Conservation (phyloP, 1,284 basidiomycete species). For the Pseudozyma tsukubaensis region DNA sequence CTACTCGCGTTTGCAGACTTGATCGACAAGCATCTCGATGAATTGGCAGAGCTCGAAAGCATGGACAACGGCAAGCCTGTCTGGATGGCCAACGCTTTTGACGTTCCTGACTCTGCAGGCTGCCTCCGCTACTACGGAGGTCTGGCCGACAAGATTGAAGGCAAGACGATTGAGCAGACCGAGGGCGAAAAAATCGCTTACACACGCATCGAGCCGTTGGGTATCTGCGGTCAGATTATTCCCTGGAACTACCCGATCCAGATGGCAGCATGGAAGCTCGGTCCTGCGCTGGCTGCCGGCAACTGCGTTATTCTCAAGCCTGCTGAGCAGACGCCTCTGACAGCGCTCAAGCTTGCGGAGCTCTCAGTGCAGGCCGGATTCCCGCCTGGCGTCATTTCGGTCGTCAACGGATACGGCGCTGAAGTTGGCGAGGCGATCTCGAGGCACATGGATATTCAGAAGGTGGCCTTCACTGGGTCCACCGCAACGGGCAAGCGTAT, state of each 20-base stretch:
- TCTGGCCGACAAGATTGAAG: constrained; percentile 80
- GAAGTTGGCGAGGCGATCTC: constrained; percentile 78
- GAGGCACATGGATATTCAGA: constrained; percentile 76
- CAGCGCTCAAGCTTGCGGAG: constrained; percentile 77
- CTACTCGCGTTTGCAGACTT: constrained; percentile 77
- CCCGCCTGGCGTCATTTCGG: constrained; percentile 77
- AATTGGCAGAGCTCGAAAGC: constrained; percentile 71
- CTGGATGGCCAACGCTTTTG: constrained; percentile 75
- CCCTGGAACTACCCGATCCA: constrained; percentile 77
- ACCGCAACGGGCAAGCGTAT: constrained; percentile 78
- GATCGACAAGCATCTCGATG: constrained; percentile 78
- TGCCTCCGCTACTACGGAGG: constrained; percentile 75
- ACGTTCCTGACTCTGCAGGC: constrained; percentile 77
- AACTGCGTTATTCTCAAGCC: constrained; percentile 72
- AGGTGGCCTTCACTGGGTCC: constrained; percentile 75
- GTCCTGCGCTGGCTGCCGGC: constrained; percentile 69
- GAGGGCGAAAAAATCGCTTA: constrained; percentile 76
- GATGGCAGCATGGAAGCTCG: constrained; percentile 73
- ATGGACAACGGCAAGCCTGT: constrained; percentile 85
- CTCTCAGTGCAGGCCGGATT: constrained; percentile 82
- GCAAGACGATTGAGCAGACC: constrained; percentile 80
- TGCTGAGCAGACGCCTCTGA: constrained; percentile 79
- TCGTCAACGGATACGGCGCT: constrained; percentile 83
- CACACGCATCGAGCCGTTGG: constrained; percentile 90
- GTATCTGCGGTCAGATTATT: constrained; percentile 74